phyloP scores from a whole-genome alignment of 495 filamentous ascomycete species.

The Aeminium ludgeri region DNA sequence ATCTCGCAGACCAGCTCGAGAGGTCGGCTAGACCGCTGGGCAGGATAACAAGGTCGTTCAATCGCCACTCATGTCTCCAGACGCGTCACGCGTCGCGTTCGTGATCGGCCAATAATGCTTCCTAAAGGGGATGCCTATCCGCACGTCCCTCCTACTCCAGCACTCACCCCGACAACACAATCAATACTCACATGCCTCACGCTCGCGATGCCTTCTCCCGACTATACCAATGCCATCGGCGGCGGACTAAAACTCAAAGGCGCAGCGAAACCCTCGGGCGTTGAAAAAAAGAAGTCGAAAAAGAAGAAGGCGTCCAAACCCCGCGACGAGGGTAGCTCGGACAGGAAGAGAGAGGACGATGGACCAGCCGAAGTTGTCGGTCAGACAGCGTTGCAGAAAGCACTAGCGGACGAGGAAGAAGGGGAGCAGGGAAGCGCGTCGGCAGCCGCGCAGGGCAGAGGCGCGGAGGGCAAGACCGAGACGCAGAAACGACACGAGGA shows the following conservation, averaged over 20 bases:
- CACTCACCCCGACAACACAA: too few relatives aligned
- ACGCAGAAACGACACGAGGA: constrained; percentile 70
- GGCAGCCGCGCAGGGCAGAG: background rate
- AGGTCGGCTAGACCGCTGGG: too few relatives aligned
- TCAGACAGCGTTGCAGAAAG: constrained; percentile 15
- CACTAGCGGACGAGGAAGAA: constrained; percentile 14
- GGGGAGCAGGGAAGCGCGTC: background rate
- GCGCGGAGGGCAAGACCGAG: constrained; percentile 51
- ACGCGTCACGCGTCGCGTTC: too few relatives aligned
- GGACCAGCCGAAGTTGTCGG: background rate
- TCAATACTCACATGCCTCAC: too few relatives aligned
- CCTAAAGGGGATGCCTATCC: too few relatives aligned
- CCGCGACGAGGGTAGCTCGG: constrained; percentile 18
- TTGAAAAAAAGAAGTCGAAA: constrained; percentile 47
- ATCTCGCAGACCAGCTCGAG: too few relatives aligned
- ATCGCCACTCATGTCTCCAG: too few relatives aligned
- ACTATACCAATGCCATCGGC: constrained; percentile 47
- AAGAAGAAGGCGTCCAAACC: constrained; percentile 36
- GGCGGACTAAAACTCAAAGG: constrained; percentile 71
- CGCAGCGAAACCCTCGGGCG: constrained; percentile 31
- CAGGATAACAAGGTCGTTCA: too few relatives aligned
- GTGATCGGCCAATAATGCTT: too few relatives aligned
- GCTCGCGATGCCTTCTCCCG: constrained; percentile 39
- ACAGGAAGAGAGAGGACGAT: constrained; percentile 1
- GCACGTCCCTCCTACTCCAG: too few relatives aligned